phyloP scores from a whole-genome alignment of 2,329 filamentous ascomycete species.

The Venturia oleaginea region DNA sequence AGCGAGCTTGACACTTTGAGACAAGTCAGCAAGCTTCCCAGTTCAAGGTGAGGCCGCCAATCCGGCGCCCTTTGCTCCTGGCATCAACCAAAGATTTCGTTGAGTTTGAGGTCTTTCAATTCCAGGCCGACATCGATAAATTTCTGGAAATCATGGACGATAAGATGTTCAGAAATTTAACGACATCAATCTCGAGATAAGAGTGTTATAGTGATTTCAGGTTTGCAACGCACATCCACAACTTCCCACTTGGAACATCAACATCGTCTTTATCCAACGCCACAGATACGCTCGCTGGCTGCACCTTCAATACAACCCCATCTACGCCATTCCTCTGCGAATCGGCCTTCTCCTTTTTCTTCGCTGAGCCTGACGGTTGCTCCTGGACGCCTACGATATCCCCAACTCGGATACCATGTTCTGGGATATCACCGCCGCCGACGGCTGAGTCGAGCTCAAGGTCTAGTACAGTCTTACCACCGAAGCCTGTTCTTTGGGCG shows the following conservation, averaged over 20 bases:
- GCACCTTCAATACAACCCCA: conserved; percentile 61
- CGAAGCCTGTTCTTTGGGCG: conserved; percentile 77
- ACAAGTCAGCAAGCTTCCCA: conserved; percentile 25
- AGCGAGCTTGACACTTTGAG: conserved; percentile 51
- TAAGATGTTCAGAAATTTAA: background rate
- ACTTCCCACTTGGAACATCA: conserved; percentile 45
- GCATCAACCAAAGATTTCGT: background rate
- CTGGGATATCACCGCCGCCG: conserved; percentile 47
- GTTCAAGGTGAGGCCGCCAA: background rate
- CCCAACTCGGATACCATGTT: conserved; percentile 66
- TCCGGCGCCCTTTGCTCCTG: background rate
- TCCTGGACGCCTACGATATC: conserved; percentile 71
- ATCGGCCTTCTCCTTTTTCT: conserved; percentile 63
- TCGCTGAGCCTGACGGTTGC: conserved; percentile 61
- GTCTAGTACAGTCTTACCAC: conserved; percentile 83
- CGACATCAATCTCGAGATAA: background rate
- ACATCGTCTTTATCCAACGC: conserved; percentile 59
- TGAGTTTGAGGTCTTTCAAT: background rate
- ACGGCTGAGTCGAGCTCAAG: conserved; percentile 61
- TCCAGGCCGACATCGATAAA: background rate
- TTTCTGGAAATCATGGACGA: background rate
- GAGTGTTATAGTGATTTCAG: background rate
- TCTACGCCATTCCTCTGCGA: conserved; percentile 58
- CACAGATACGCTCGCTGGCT: conserved; percentile 50
- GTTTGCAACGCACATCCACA: conserved; percentile 54